Percentiles rank a stretch among this genome's conserved stretches.
Conservation (phyloP, 257 asterid genomes). For the Nicotiana otophora region DNA sequence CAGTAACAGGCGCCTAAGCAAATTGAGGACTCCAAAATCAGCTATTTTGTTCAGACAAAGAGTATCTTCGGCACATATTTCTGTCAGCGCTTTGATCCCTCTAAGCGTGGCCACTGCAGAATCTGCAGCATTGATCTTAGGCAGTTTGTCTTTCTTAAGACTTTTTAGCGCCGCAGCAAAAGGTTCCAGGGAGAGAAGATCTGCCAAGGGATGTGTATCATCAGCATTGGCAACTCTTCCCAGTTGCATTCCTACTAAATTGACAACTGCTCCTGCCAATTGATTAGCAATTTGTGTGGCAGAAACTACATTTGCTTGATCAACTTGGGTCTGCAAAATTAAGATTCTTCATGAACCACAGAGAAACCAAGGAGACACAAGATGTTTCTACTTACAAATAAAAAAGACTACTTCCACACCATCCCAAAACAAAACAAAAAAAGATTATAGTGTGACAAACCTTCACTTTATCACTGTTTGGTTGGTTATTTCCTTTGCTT, state of each 20-base stretch:
- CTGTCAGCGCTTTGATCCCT: slow-evolving; percentile 91
- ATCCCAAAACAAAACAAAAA: slow-evolving; percentile 3
- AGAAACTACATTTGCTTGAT: slow-evolving; percentile 69
- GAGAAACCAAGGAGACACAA: background rate
- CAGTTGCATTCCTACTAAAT: slow-evolving; percentile 79
- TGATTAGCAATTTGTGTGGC: slow-evolving; percentile 82
- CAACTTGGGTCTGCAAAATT: slow-evolving; percentile 85
- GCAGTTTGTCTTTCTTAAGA: slow-evolving; percentile 69
- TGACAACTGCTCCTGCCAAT: slow-evolving; percentile 81
- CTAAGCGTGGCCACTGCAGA: slow-evolving; percentile 86
- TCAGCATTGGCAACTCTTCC: slow-evolving; percentile 59
- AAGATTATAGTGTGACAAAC: slow-evolving; percentile 31
- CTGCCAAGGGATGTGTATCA: slow-evolving; percentile 68
- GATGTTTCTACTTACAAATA: background rate
- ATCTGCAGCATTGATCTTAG: slow-evolving; percentile 79
- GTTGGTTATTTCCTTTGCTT: slow-evolving; percentile 53
- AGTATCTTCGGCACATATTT: slow-evolving; percentile 80
- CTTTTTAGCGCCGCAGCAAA: slow-evolving; percentile 65
- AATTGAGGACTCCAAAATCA: slow-evolving; percentile 65
- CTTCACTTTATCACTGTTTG: slow-evolving; percentile 72
- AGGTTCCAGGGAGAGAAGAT: slow-evolving; percentile 82
- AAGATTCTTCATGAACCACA: slow-evolving; percentile 17
- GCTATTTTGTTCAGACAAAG: slow-evolving; percentile 54
- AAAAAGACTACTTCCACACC: background rate
- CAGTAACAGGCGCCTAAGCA: slow-evolving; percentile 77